Evolutionary conservation across 1,284 basidiomycete genomes (phyloP).

Genomic region (Rugosomyces carneus): DNA sequence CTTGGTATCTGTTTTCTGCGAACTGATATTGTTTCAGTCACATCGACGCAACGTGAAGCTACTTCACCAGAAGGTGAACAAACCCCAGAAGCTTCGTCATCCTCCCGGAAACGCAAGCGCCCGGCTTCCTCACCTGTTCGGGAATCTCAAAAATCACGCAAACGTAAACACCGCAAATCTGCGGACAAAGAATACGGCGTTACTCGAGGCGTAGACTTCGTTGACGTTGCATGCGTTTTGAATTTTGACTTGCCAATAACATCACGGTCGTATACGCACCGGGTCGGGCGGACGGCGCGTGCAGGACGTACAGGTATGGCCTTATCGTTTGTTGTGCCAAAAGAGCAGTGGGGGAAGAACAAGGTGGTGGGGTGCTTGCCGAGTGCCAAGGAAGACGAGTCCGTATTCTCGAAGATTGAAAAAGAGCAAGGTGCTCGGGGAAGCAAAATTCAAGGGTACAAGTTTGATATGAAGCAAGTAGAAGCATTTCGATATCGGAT

Average conservation of each 20-base stretch:
- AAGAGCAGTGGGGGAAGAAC: constrained; percentile 72
- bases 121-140: constrained; percentile 25
- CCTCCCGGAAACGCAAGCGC: constrained; percentile 36
- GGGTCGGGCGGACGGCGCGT: constrained; percentile 93
- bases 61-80: constrained; percentile 18
- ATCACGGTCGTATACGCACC: constrained; percentile 90
- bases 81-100: constrained; percentile 16
- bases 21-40: constrained; percentile 44
- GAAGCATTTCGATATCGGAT: constrained; percentile 99
- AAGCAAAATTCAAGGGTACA: constrained; percentile 84
- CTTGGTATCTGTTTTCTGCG: background rate
- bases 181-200: constrained; percentile 86
- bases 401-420: constrained; percentile 74
- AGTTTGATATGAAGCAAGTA: constrained; percentile 90
- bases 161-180: constrained; percentile 33
- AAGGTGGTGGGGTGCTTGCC: constrained; percentile 63
- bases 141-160: constrained; percentile 28
- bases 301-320: constrained; percentile 93
- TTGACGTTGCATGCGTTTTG: constrained; percentile 95
- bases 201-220: constrained; percentile 94
- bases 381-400: constrained; percentile 72
- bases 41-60: constrained; percentile 47
- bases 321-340: constrained; percentile 84
- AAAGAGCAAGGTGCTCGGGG: constrained; percentile 66
- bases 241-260: constrained; percentile 96